Percentiles rank a stretch among this genome's conserved stretches.
These are phyloP conservation scores for Citrullus colocynthis DNA, from an alignment of 306 rosid species.

Conservation along the genomic window DNA sequence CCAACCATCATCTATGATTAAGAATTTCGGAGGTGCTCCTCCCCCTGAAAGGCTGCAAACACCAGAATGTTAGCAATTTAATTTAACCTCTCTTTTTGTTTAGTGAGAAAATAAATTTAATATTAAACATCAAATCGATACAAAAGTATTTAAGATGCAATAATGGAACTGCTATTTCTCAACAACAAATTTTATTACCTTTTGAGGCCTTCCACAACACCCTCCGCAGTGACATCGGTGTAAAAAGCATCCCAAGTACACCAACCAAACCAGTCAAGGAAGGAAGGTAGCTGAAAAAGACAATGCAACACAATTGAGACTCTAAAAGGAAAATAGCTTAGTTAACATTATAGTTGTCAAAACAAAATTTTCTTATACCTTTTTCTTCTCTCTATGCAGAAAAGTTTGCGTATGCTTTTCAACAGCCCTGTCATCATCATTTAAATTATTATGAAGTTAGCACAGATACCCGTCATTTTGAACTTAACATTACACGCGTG, in stretches of 20 bases:
- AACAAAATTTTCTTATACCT: constrained; percentile 23
- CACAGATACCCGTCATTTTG: neutral
- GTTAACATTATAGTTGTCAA: neutral
- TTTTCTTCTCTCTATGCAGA: constrained; percentile 85
- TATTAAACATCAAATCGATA: neutral
- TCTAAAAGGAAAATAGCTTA: neutral
- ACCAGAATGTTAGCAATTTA: constrained; percentile 10
- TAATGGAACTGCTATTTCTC: neutral
- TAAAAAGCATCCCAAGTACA: constrained; percentile 99
- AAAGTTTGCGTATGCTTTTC: constrained; percentile 80
- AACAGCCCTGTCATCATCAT: constrained; percentile 40
- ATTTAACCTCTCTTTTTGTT: no score
- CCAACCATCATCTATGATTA: constrained; percentile 97
- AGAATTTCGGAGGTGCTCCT: constrained; percentile 79
- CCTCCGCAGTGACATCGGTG: constrained; percentile 92
- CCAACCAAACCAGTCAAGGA: constrained; percentile 96
- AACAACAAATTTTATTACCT: constrained; percentile 31
- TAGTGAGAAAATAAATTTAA: no score
- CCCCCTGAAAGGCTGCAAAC: constrained; percentile 63
- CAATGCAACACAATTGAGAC: constrained; percentile 13
- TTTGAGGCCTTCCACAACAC: constrained; percentile 73
- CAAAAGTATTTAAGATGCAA: neutral
- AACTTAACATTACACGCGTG: neutral
- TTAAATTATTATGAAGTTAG: neutral
- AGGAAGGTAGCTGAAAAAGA: constrained; percentile 59